Evolutionary conservation across 2,329 filamentous ascomycete genomes (phyloP), one percentile per base, ranked within the genome.

Genomic region (Pseudophaeomoniella oleicola): DNA sequence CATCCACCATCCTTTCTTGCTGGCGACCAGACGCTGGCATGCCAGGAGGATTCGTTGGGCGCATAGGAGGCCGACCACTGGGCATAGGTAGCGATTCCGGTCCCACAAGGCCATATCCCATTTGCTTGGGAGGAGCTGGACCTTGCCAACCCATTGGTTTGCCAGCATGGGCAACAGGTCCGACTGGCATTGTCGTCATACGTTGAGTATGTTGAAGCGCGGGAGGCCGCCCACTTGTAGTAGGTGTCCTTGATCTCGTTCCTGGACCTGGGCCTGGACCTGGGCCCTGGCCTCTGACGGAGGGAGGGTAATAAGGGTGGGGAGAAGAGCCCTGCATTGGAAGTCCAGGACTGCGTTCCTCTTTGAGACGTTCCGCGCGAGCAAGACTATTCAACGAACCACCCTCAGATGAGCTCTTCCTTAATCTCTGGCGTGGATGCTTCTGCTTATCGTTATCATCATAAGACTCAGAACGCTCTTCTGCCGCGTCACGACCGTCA

Each of bases 371-470:
- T 27, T 27, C 22, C n/a, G 22, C 22, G 22, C 60, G 51, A n/a
- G 63, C 59, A 33, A 56, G 57, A 4, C 54, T 56, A 36, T 65
- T 59, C 39, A 71, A 49, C 36, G 59, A 64, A 14, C 59, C 64
- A 16, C 65, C 64, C 44, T 69, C 67, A 42, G 65, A 69, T 4
- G 62, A 63, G 10, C 57, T 58, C 48, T 70, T 69, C 37, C 65
- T 58, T 14, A 69, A 46, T 37, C 54, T 49, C 29, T 59, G 57
- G 37, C 60, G 57, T 16, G 55, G 50, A 35, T 53, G 50, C 11
- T 39, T 39, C 9, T 46, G 45, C 36, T 54, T 59, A 5, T 57
- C 47, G 29, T 50, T 50, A 19, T 60, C 59, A 27, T 66, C 64
- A 2, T 62, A 61, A 39, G 60, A 66, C 33, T 49, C 59, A 37